Evolutionary conservation across 2,329 filamentous ascomycete species (phyloP).

Genomic region (Cladophialophora yegresii): DNA sequence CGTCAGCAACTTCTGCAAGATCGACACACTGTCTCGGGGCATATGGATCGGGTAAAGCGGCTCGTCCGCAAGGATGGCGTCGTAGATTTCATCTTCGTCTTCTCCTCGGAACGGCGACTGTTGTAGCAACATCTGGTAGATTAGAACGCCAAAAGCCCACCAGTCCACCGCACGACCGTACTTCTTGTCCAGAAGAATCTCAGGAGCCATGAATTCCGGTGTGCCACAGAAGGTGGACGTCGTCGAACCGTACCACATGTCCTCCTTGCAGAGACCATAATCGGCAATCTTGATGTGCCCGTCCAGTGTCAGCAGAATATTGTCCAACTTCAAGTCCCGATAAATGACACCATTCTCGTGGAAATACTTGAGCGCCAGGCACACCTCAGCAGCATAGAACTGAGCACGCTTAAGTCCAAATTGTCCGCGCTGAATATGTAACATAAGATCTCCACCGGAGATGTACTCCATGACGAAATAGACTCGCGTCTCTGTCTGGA

Average conservation of each 20-base stretch:
- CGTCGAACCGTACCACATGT: slow-evolving; percentile 98
- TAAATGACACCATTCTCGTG: slow-evolving; percentile 99
- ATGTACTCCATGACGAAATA: slow-evolving; percentile 99
- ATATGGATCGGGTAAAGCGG: slow-evolving; percentile 98
- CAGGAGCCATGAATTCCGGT: slow-evolving; percentile 99
- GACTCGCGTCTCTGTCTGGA: slow-evolving; percentile 96
- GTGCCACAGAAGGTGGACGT: slow-evolving; percentile 99
- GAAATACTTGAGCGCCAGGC: slow-evolving; percentile 96
- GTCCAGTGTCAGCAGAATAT: slow-evolving; percentile 91
- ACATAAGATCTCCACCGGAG: slow-evolving; percentile 96
- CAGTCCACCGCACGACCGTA: slow-evolving; percentile 97
- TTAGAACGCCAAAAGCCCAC: slow-evolving; percentile 99
- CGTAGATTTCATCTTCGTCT: slow-evolving; percentile 99
- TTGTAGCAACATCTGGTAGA: slow-evolving; percentile 99
- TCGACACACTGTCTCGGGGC: slow-evolving; percentile 95
- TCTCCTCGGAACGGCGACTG: slow-evolving; percentile 98
- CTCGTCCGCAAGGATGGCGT: slow-evolving; percentile 95
- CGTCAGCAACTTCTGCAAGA: slow-evolving; percentile 94
- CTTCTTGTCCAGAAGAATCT: slow-evolving; percentile 98
- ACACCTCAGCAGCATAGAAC: slow-evolving; percentile 98
- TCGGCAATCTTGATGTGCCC: slow-evolving; percentile 98
- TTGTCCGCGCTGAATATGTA: slow-evolving; percentile 95
- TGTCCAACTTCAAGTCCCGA: slow-evolving; percentile 75
- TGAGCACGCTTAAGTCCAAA: slow-evolving; percentile 96
- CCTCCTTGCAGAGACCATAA: slow-evolving; percentile 98